phyloP scores from a whole-genome alignment of 2,329 filamentous ascomycete genomes.

The Penicillium sp. region DNA sequence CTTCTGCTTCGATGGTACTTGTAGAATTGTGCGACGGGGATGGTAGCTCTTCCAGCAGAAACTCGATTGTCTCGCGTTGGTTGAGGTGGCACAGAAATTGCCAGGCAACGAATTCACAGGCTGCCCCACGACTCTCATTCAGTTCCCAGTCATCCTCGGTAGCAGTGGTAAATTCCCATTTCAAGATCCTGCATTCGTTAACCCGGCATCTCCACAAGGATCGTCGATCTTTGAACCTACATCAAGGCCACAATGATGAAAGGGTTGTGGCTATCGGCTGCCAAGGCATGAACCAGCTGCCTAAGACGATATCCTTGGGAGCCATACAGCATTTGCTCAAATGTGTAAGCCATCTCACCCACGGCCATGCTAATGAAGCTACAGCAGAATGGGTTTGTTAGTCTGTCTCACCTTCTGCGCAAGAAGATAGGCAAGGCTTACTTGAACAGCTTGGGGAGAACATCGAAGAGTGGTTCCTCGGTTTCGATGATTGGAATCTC shows the following conservation, averaged over 20 bases:
- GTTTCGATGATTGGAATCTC: constrained; percentile 44
- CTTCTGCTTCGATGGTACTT: constrained; percentile 23
- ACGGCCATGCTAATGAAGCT: constrained; percentile 44
- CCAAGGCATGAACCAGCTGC: constrained; percentile 40
- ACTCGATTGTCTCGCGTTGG: constrained; percentile 58
- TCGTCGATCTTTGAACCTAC: too few relatives aligned
- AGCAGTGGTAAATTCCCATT: constrained; percentile 55
- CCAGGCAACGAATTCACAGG: constrained; percentile 64
- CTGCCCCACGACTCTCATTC: constrained; percentile 56
- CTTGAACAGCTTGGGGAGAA: constrained; percentile 44
- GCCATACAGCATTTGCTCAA: constrained; percentile 46
- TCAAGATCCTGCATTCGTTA: constrained; percentile 49
- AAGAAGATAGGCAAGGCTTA: constrained; percentile 16
- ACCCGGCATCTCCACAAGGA: background rate
- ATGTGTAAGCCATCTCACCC: constrained; percentile 43
- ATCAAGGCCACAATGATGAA: constrained; percentile 51
- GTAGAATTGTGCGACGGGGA: constrained; percentile 20
- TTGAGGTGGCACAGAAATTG: constrained; percentile 58
- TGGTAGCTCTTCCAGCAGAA: constrained; percentile 54
- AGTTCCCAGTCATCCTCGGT: constrained; percentile 56
- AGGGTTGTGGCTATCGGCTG: constrained; percentile 45
- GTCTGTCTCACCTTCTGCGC: background rate
- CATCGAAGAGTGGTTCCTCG: constrained; percentile 39
- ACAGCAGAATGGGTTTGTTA: constrained; percentile 3
- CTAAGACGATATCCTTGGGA: constrained; percentile 39